Evolutionary conservation across 768 basidiomycete genomes (phyloP).

Genomic region (Cystofilobasidium macerans): DNA sequence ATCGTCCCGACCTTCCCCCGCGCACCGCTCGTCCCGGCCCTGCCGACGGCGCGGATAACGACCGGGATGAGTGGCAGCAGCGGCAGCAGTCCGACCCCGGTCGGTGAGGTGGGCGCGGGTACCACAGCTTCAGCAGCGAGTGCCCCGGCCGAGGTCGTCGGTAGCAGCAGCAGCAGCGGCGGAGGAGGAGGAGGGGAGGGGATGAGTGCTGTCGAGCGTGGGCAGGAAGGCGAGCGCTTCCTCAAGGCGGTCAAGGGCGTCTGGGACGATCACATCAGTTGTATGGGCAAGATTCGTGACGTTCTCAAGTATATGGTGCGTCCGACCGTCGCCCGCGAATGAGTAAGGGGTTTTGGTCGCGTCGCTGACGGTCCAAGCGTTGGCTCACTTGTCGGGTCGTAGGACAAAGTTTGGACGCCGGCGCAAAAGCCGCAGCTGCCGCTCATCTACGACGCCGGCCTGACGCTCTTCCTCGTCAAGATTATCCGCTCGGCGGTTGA

Average conservation of each 20-base stretch:
- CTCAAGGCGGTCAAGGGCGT: conserved; percentile 70
- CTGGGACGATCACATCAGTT: conserved; percentile 87
- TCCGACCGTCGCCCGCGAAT: conserved; percentile 6
- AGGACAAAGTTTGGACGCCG: conserved; percentile 86
- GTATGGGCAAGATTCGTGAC: conserved; percentile 77
- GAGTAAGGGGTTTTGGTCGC: too few relatives aligned
- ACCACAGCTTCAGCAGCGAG: too few relatives aligned
- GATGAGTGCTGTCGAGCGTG: conserved; percentile 49
- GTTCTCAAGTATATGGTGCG: conserved; percentile 92
- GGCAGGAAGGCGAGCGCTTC: conserved; percentile 71
- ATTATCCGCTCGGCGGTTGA: conserved; percentile 45
- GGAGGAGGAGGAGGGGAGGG: not conserved
- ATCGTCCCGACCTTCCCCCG: conserved; percentile 73
- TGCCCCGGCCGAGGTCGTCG: too few relatives aligned
- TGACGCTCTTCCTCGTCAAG: conserved; percentile 67
- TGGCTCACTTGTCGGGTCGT: not conserved
- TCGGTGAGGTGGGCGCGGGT: too few relatives aligned
- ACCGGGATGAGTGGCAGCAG: not conserved
- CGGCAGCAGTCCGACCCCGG: too few relatives aligned
- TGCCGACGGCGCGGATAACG: not conserved
- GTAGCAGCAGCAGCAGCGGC: not conserved
- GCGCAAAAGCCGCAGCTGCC: conserved; percentile 53
- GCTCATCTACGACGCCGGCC: conserved; percentile 67
- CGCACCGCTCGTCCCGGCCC: not conserved
- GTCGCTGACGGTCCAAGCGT: not conserved